These are phyloP conservation scores for Piper betle DNA, from an alignment of 164 flowering plant species.

Conservation along the genomic window DNA sequence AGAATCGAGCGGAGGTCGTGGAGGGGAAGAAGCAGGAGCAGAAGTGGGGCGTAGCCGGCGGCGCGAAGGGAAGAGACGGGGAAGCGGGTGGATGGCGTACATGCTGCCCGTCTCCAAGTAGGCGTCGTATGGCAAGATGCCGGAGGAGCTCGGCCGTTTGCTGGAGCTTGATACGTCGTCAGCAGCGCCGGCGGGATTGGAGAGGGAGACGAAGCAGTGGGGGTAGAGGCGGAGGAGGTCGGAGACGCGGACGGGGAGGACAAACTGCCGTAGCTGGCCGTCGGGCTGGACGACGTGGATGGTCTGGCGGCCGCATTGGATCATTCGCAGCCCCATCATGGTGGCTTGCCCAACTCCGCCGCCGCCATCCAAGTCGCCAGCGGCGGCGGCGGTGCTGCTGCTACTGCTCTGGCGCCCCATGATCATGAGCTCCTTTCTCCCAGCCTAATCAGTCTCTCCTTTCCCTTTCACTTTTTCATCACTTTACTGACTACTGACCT, in stretches of 20 bases:
- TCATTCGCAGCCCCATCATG: constrained; percentile 11
- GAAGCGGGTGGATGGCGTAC: constrained; percentile 9
- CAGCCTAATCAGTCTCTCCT: too few relatives aligned
- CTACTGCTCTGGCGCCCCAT: constrained; percentile 5
- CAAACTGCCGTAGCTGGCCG: constrained; percentile 10
- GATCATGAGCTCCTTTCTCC: too few relatives aligned
- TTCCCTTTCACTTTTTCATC: too few relatives aligned
- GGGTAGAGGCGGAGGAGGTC: constrained; percentile 10
- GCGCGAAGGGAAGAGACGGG: constrained; percentile 8
- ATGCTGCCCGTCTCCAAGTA: constrained; percentile 9
- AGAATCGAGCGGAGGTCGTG: background rate
- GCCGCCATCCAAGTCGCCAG: background rate
- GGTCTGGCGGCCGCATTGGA: constrained; percentile 12
- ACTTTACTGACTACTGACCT: too few relatives aligned
- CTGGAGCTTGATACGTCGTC: background rate
- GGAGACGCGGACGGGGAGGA: constrained; percentile 6
- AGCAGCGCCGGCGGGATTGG: background rate
- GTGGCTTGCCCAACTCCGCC: constrained; percentile 1
- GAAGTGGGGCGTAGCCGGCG: constrained; percentile 7
- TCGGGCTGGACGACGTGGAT: constrained; percentile 9
- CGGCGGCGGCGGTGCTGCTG: too few relatives aligned
- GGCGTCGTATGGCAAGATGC: constrained; percentile 5
- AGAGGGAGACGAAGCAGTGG: constrained; percentile 9
- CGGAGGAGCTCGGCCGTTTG: background rate
- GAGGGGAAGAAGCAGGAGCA: constrained; percentile 7